Conservation (phyloP, 176 grass and related monocot genomes). For the Tuctoria greenei region DNA sequence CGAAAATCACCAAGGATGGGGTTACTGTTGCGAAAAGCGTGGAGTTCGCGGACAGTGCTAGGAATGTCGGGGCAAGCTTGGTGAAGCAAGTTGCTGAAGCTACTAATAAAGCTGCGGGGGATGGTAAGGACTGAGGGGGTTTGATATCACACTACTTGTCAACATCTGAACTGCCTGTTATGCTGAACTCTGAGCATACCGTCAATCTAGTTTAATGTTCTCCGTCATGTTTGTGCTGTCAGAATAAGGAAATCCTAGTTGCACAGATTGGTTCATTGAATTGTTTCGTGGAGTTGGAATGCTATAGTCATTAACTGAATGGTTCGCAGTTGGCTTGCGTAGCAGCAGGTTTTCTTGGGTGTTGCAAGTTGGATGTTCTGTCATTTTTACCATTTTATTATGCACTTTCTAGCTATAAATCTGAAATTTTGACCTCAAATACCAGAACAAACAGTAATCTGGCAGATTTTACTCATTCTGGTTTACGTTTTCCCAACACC, state of each 20-base stretch:
- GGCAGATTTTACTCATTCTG: not conserved
- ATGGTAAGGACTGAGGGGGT: conserved; percentile 50
- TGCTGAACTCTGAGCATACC: not conserved
- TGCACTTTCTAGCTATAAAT: too few relatives aligned
- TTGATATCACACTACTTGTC: conserved; percentile 9
- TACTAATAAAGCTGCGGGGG: conserved; percentile 84
- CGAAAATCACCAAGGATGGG: conserved; percentile 89
- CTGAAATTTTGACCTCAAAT: not conserved
- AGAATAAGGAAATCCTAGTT: not conserved
- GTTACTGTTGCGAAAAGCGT: conserved; percentile 91
- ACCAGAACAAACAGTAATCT: not conserved
- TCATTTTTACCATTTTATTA: not conserved
- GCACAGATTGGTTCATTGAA: not conserved
- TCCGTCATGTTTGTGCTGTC: not conserved
- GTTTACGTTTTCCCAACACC: not conserved
- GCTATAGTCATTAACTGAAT: not conserved
- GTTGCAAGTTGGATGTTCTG: not conserved
- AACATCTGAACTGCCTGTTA: not conserved
- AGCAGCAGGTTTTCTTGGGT: not conserved
- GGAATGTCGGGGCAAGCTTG: conserved; percentile 82
- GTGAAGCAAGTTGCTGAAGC: conserved; percentile 91
- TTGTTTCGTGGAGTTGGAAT: not conserved
- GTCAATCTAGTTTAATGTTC: not conserved
- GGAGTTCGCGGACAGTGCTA: conserved; percentile 73
- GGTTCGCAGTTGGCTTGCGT: not conserved